A percentile compares a stretch with the other conserved stretches of the same genome.
Conservation (phyloP, 2,329 filamentous ascomycete species). For the Aspergillus sp. region DNA sequence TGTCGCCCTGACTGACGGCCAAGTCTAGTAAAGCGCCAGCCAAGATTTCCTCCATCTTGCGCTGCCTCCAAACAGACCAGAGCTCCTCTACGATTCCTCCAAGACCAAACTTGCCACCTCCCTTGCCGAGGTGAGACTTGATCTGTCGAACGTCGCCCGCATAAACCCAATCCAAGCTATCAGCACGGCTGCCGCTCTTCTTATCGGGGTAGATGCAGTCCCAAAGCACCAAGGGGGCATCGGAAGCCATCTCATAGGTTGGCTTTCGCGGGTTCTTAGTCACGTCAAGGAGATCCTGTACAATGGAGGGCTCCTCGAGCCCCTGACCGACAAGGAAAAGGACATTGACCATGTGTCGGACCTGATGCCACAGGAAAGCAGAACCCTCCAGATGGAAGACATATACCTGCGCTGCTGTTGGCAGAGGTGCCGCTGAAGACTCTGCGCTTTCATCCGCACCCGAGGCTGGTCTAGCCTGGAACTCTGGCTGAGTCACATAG, state of each 20-base stretch:
- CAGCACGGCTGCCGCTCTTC: constrained; percentile 50
- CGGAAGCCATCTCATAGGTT: constrained; percentile 85
- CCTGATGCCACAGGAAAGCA: constrained; percentile 97
- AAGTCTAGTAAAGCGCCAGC: constrained; percentile 71
- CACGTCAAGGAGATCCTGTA: constrained; percentile 75
- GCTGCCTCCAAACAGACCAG: constrained; percentile 80
- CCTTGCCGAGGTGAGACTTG: constrained; percentile 45
- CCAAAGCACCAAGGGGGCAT: constrained; percentile 90
- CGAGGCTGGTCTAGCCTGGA: constrained; percentile 38
- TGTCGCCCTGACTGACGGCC: constrained; percentile 48
- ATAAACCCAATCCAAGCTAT: constrained; percentile 76
- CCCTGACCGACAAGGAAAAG: constrained; percentile 92
- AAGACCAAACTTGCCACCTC: constrained; percentile 63
- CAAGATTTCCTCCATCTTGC: constrained; percentile 88
- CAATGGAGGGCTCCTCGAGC: constrained; percentile 72
- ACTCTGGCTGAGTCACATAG: constrained; percentile 54
- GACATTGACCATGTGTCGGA: constrained; percentile 87
- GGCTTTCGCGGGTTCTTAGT: constrained; percentile 72
- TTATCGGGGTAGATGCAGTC: constrained; percentile 81
- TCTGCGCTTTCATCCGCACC: constrained; percentile 18
- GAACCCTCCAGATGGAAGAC: constrained; percentile 85
- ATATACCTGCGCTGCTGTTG: constrained; percentile 67
- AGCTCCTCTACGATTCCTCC: constrained; percentile 70
- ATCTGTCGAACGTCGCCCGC: constrained; percentile 63
- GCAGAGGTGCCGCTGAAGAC: constrained; percentile 20